Conservation (phyloP, 805 yeast genomes). For the Candida nanaspora region DNA sequence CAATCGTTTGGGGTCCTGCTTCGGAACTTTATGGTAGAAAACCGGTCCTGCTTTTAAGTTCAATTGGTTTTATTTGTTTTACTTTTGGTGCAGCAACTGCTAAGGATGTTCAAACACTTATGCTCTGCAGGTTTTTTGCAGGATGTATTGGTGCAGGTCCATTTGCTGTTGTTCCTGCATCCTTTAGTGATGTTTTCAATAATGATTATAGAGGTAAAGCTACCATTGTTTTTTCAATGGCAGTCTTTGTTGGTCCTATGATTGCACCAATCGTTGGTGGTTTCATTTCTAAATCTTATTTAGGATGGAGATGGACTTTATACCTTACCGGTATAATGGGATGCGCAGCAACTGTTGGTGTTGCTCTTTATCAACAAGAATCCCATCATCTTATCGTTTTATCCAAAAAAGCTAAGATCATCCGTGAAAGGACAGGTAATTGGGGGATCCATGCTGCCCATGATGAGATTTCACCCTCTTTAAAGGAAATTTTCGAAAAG, state of each 20-base stretch:
- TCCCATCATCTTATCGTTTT: conserved; percentile 67
- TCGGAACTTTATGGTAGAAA: conserved; percentile 76
- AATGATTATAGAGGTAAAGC: conserved; percentile 68
- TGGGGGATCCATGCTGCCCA: conserved; percentile 81
- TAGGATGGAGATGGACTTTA: conserved; percentile 83
- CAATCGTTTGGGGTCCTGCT: conserved; percentile 83
- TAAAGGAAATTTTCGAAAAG: conserved; percentile 54
- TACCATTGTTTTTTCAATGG: conserved; percentile 59
- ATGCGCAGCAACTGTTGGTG: conserved; percentile 26
- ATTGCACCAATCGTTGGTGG: conserved; percentile 76
- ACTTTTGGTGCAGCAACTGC: conserved; percentile 74
- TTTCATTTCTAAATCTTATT: conserved; percentile 43
- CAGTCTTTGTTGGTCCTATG: conserved; percentile 75
- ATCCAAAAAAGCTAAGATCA: conserved; percentile 50
- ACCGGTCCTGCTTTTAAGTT: conserved; percentile 48
- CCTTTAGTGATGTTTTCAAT: conserved; percentile 75
- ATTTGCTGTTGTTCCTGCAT: conserved; percentile 79
- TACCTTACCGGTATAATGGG: conserved; percentile 63
- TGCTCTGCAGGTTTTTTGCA: conserved; percentile 72
- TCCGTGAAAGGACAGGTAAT: conserved; percentile 65
- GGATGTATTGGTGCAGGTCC: conserved; percentile 84
- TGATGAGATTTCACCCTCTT: conserved; percentile 50
- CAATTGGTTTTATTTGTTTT: conserved; percentile 51
- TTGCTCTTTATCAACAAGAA: conserved; percentile 48
- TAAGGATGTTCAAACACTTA: conserved; percentile 66